Percentiles rank a stretch among this genome's conserved stretches.
Conservation (phyloP, 2,329 filamentous ascomycete species). For the Alternaria tenuissima region DNA sequence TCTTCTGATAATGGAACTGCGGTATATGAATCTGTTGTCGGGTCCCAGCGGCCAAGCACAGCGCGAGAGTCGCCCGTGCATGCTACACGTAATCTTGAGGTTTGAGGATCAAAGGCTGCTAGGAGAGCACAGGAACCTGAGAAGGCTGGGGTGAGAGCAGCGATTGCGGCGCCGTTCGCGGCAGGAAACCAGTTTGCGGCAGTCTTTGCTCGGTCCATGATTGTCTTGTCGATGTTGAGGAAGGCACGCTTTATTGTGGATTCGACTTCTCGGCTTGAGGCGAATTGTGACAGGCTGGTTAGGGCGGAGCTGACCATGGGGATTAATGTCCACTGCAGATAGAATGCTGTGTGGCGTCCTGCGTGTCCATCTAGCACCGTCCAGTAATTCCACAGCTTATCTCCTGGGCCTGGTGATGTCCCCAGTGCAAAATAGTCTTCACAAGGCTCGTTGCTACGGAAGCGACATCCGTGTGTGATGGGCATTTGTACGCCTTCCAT, state of each 20-base stretch:
- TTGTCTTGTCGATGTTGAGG: slow-evolving; percentile 64
- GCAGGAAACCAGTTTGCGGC: slow-evolving; percentile 52
- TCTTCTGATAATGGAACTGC: slow-evolving; percentile 67
- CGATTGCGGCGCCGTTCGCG: slow-evolving; percentile 38
- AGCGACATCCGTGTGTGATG: slow-evolving; percentile 43
- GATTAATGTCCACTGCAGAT: slow-evolving; percentile 54
- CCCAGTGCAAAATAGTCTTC: slow-evolving; percentile 46
- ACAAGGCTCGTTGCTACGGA: slow-evolving; percentile 42
- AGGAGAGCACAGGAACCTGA: slow-evolving; percentile 71
- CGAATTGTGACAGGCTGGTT: slow-evolving; percentile 33
- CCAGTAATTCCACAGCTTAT: slow-evolving; percentile 49
- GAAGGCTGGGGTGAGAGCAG: slow-evolving; percentile 50
- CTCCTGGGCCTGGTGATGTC: slow-evolving; percentile 39
- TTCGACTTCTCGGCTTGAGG: slow-evolving; percentile 60
- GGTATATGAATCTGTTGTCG: slow-evolving; percentile 57
- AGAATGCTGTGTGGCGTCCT: slow-evolving; percentile 55
- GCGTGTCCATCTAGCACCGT: slow-evolving; percentile 62
- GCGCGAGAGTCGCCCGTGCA: slow-evolving; percentile 74
- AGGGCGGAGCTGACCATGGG: slow-evolving; percentile 54
- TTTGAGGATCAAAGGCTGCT: slow-evolving; percentile 66
- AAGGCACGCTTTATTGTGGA: slow-evolving; percentile 67
- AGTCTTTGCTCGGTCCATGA: slow-evolving; percentile 54
- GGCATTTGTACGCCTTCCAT: slow-evolving; percentile 31
- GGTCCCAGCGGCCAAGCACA: slow-evolving; percentile 64
- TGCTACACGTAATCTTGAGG: slow-evolving; percentile 66